Percentiles rank a stretch among this genome's conserved stretches.
These are phyloP conservation scores for Teratosphaeria nubilosa DNA, from an alignment of 2,329 filamentous ascomycete species.

Conservation along the genomic window DNA sequence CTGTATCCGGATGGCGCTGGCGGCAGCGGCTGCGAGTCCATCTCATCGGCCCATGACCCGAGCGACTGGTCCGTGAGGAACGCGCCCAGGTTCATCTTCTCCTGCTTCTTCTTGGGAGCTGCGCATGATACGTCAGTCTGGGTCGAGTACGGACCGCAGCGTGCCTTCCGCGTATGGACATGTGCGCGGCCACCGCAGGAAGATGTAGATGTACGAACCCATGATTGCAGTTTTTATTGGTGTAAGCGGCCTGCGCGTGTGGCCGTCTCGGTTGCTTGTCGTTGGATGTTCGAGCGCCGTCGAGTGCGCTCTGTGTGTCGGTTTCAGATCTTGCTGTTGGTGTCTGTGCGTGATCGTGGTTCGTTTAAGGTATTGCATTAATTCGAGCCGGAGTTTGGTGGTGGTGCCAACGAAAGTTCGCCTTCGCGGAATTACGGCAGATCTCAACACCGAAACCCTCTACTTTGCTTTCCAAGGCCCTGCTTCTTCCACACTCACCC, in stretches of 20 bases:
- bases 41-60: constrained; percentile 98
- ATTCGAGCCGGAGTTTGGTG: background rate
- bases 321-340: background rate
- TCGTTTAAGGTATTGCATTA: background rate
- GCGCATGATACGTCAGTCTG: constrained; percentile 12
- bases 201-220: constrained; percentile 28
- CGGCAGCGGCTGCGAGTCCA: constrained; percentile 50
- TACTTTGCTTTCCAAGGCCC: background rate
- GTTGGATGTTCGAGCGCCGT: constrained; percentile 1
- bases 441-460: background rate
- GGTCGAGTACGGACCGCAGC: background rate
- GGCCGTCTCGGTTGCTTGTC: constrained; percentile 2
- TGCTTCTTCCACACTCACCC: background rate
- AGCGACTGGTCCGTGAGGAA: constrained; percentile 82
- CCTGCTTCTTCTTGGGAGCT: constrained; percentile 70
- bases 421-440: background rate
- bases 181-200: background rate
- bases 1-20: constrained; percentile 18
- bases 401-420: background rate
- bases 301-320: background rate
- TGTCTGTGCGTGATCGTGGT: constrained; percentile 1
- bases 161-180: background rate
- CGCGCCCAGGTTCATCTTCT: constrained; percentile 96
- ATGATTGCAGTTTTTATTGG: constrained; percentile 46
- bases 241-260: constrained; percentile 11